phyloP scores from a whole-genome alignment of 805 yeast species.

The Lachancea mirantina region DNA sequence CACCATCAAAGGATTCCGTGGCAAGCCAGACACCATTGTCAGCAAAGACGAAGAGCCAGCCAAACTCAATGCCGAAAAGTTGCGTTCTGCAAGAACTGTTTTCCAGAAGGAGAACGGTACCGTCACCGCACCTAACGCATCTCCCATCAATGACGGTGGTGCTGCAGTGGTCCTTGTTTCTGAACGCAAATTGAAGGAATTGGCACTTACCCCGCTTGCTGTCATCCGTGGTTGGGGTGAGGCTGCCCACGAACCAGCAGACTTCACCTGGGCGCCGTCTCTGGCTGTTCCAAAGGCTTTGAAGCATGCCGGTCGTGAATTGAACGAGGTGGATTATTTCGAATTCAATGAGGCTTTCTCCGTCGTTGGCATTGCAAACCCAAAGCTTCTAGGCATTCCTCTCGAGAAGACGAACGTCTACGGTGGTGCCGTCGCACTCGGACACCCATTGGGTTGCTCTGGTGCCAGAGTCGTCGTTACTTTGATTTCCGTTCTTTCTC shows the following conservation, averaged over 20 bases:
- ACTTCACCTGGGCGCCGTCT: conserved; percentile 94
- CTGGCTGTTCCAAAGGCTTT: conserved; percentile 94
- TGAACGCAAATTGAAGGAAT: conserved; percentile 75
- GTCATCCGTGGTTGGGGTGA: conserved; percentile 94
- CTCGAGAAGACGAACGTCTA: conserved; percentile 70
- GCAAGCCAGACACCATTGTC: conserved; percentile 74
- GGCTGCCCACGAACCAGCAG: conserved; percentile 91
- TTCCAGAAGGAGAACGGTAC: conserved; percentile 93
- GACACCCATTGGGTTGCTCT: conserved; percentile 94
- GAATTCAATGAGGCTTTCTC: conserved; percentile 98
- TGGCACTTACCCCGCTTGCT: conserved; percentile 83
- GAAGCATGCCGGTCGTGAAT: conserved; percentile 65
- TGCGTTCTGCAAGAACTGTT: conserved; percentile 84
- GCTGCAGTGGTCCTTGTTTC: conserved; percentile 90
- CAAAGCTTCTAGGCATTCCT: conserved; percentile 59
- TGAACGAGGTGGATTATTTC: conserved; percentile 73
- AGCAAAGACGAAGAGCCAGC: conserved; percentile 75
- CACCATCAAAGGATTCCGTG: conserved; percentile 83
- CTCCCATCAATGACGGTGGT: conserved; percentile 96
- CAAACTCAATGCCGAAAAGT: conserved; percentile 69
- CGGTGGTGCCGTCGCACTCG: conserved; percentile 95
- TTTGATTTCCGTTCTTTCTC: conserved; percentile 66
- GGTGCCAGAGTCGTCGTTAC: conserved; percentile 93
- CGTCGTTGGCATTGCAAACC: conserved; percentile 89
- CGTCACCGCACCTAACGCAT: conserved; percentile 95